phyloP scores from a whole-genome alignment of 192 early-diverging fungal genomes.

The Umbelopsis sp. region DNA sequence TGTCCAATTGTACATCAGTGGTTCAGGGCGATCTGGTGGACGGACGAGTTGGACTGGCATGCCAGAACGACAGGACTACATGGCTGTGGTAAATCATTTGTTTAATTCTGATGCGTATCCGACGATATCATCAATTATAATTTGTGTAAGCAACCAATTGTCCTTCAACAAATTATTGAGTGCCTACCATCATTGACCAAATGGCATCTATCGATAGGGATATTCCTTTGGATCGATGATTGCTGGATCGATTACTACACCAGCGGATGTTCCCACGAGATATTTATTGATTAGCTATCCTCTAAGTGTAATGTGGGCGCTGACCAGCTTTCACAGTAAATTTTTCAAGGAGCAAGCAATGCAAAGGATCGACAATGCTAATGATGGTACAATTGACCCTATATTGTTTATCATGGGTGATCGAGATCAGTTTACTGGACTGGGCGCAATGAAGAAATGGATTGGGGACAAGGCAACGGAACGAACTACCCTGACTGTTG shows the following conservation, averaged over 20 bases:
- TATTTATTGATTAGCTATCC: conserved; percentile 30
- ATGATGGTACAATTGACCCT: not conserved
- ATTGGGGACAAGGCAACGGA: not conserved
- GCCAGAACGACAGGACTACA: conserved; percentile 27
- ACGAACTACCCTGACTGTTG: not conserved
- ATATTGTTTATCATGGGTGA: conserved; percentile 24
- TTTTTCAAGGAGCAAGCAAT: conserved; percentile 17
- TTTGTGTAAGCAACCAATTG: conserved; percentile 17
- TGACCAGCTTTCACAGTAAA: conserved; percentile 10
- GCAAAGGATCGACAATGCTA: not conserved
- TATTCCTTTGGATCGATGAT: conserved; percentile 33
- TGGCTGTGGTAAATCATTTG: conserved; percentile 16
- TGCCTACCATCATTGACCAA: not conserved
- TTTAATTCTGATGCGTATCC: conserved; percentile 3
- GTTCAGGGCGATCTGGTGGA: conserved; percentile 23
- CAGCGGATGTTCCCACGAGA: not conserved
- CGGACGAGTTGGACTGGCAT: conserved; percentile 33
- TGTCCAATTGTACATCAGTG: not conserved
- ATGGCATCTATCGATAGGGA: conserved; percentile 9
- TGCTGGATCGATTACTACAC: conserved; percentile 18
- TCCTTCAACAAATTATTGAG: not conserved
- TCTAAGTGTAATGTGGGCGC: conserved; percentile 24
- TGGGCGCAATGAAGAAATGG: conserved; percentile 17
- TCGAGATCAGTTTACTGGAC: conserved; percentile 27
- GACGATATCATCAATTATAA: conserved; percentile 1